Conservation (phyloP, 1,284 basidiomycete species). For the Bjerkandera adusta region DNA sequence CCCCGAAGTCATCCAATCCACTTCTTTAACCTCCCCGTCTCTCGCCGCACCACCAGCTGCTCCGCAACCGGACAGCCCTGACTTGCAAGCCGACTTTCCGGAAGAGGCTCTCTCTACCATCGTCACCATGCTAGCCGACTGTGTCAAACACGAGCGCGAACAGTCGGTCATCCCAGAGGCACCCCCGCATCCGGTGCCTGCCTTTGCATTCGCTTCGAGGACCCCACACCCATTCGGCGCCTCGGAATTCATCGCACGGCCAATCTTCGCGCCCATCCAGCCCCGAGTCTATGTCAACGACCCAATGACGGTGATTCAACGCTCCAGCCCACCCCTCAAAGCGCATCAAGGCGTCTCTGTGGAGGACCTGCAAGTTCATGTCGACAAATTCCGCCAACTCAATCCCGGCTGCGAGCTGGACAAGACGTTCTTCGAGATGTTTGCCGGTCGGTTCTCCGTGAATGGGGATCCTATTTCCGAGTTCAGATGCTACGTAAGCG, state of each 20-base stretch:
- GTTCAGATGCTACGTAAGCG: constrained; percentile 62
- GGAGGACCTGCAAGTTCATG: constrained; percentile 50
- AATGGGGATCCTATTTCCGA: constrained; percentile 55
- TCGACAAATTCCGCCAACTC: constrained; percentile 46
- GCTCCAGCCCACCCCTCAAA: constrained; percentile 30
- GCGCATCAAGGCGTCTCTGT: constrained; percentile 59
- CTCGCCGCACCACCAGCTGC: neutral
- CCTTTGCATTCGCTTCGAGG: neutral
- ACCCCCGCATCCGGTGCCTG: too few relatives aligned
- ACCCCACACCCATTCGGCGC: neutral
- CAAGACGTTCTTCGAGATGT: constrained; percentile 59
- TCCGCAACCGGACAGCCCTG: constrained; percentile 4
- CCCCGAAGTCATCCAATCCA: too few relatives aligned
- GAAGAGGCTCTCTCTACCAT: constrained; percentile 28
- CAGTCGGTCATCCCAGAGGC: too few relatives aligned
- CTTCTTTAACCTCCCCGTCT: neutral
- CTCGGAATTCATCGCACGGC: too few relatives aligned
- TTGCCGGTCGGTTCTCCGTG: constrained; percentile 59
- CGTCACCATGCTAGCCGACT: constrained; percentile 24
- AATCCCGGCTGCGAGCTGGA: constrained; percentile 56
- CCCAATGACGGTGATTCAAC: neutral
- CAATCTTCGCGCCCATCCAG: constrained; percentile 1
- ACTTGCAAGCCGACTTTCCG: constrained; percentile 16
- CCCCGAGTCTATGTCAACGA: neutral
- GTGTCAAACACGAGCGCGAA: constrained; percentile 16